A percentile compares a stretch with the other conserved stretches of the same genome.
These are phyloP conservation scores for Yamadazyma triangularis DNA, from an alignment of 1,139 yeast genomes.

Conservation along the genomic window DNA sequence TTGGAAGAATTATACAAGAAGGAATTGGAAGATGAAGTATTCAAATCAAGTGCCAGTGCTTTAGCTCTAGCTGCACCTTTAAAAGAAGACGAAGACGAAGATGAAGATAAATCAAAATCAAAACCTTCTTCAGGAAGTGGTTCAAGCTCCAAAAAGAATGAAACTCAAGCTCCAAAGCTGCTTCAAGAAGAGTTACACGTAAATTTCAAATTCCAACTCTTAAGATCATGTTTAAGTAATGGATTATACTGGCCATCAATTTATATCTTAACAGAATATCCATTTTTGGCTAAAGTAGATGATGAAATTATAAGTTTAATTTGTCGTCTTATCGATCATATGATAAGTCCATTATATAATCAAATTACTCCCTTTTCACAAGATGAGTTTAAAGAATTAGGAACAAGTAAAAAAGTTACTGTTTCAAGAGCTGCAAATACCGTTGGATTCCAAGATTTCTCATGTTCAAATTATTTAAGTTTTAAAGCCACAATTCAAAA, in stretches of 20 bases:
- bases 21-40: slow-evolving; percentile 57
- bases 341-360: slow-evolving; percentile 49
- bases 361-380: slow-evolving; percentile 13
- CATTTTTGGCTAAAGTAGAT: slow-evolving; percentile 57
- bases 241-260: slow-evolving; percentile 67
- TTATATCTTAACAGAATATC: slow-evolving; percentile 56
- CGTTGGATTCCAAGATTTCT: slow-evolving; percentile 24
- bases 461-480: slow-evolving; percentile 16
- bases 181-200: slow-evolving; percentile 16
- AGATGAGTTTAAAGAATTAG: slow-evolving; percentile 19
- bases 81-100: slow-evolving; percentile 53
- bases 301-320: slow-evolving; percentile 49
- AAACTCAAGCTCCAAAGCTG: no score
- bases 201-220: slow-evolving; percentile 34
- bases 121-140: slow-evolving; percentile 6
- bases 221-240: slow-evolving; percentile 51
- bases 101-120: slow-evolving; percentile 12
- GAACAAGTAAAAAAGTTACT: slow-evolving; percentile 21
- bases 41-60: slow-evolving; percentile 69
- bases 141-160: slow-evolving; percentile 4
- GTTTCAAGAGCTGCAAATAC: slow-evolving; percentile 28
- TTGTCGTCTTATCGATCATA: slow-evolving; percentile 44
- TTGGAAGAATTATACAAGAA: slow-evolving; percentile 46
- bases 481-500: slow-evolving; percentile 29
- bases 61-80: slow-evolving; percentile 86